Evolutionary conservation across 148 eudicot species (phyloP).

Genomic region (Chenopodium quinoa): DNA sequence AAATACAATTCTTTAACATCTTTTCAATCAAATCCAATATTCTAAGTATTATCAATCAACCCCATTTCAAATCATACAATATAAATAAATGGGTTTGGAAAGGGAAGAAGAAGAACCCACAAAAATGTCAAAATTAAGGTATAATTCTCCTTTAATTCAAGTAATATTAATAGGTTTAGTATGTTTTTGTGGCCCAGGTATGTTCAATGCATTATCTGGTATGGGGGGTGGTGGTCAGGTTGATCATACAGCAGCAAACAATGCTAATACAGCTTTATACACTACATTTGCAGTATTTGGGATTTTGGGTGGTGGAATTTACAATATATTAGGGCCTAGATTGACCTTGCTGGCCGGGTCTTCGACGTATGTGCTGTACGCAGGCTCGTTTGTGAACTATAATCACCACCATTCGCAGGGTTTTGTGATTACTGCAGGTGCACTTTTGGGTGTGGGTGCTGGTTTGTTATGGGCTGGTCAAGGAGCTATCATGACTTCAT

Average conservation of each 20-base stretch:
- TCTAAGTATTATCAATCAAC: not conserved
- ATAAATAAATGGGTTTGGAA: constrained; percentile 12
- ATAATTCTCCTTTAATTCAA: constrained; percentile 80
- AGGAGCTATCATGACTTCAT: constrained; percentile 94
- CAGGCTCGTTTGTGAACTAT: constrained; percentile 73
- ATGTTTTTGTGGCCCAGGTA: constrained; percentile 93
- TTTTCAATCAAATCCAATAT: not conserved
- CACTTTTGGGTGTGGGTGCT: constrained; percentile 73
- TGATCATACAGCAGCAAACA: constrained; percentile 86
- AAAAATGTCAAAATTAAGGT: constrained; percentile 38
- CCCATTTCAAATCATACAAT: not conserved
- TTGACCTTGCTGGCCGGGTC: constrained; percentile 71
- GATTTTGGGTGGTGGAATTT: constrained; percentile 83
- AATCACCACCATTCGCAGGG: constrained; percentile 61
- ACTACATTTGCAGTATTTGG: constrained; percentile 79
- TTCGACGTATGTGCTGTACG: constrained; percentile 69
- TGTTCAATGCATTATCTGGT: constrained; percentile 92
- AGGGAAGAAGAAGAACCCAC: constrained; percentile 34
- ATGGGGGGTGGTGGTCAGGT: constrained; percentile 98
- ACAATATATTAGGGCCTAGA: constrained; percentile 78
- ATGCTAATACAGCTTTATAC: constrained; percentile 94
- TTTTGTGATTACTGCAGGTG: constrained; percentile 72
- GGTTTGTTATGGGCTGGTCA: constrained; percentile 94
- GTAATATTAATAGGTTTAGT: constrained; percentile 71
- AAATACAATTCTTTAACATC: not conserved